Evolutionary conservation across 768 basidiomycete genomes (phyloP).

Genomic region (Collybiopsis confluens): DNA sequence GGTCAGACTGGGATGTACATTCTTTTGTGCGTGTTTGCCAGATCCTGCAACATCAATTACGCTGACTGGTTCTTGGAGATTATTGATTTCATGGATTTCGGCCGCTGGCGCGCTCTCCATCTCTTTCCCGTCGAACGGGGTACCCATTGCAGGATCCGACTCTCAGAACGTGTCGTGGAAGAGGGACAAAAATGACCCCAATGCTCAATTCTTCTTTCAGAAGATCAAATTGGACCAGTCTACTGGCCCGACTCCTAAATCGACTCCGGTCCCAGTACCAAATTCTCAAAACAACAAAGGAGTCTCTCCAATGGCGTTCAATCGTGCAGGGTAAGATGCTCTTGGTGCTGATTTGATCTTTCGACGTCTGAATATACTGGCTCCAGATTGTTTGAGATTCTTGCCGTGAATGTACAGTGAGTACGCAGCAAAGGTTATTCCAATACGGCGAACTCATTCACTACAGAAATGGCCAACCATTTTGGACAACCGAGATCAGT

Average conservation of each 20-base stretch:
- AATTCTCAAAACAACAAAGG: not conserved
- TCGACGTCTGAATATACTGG: not conserved
- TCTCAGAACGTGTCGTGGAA: not conserved
- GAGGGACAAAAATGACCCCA: not conserved
- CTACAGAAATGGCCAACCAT: not conserved
- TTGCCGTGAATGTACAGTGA: not conserved
- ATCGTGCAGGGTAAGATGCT: not conserved
- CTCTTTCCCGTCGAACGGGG: constrained; percentile 2
- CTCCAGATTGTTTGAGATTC: not conserved
- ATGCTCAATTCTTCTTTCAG: not conserved
- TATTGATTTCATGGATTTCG: not conserved
- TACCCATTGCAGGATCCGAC: not conserved
- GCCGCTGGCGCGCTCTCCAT: not conserved
- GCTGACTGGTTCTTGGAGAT: not conserved
- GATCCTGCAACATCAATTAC: not conserved
- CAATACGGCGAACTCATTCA: too few species aligned
- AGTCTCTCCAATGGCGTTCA: not conserved
- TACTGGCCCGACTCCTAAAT: not conserved
- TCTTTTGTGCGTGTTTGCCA: not conserved
- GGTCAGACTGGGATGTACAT: constrained; percentile 1
- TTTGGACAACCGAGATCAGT: not conserved
- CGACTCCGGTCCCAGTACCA: not conserved
- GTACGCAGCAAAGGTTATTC: too few species aligned
- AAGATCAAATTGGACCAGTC: constrained; percentile 4
- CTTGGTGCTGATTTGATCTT: not conserved